Base-by-base conservation (phyloP, 305 asterid genomes). In the Fraxinus nigra region DNA sequence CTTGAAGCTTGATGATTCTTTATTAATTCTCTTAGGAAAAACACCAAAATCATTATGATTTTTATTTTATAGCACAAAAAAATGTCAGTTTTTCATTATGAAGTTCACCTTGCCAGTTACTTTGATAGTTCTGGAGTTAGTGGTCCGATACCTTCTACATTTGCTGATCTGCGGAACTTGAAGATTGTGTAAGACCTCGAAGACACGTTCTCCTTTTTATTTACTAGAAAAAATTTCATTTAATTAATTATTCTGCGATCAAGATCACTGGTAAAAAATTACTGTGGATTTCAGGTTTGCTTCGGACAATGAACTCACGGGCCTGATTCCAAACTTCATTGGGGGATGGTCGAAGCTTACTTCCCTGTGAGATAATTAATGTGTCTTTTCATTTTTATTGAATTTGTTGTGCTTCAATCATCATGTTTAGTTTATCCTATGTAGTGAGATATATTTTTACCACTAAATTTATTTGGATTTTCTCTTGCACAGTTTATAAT, bases 241-340 rank as follows among this genome's bases (percentile, higher is more conserved):
- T 56, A 16, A 56, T n/a, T 56, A 16, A 56, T 56, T 56, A n/a
- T 26, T 63, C 37, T 26, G 20, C 40, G 73, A 65, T 72, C 76
- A 70, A 38, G 67, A 22, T 78, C 24, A 83, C 51, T 70, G 70
- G 77, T 48, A 77, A 16, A 30, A 81, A 74, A 72, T 79, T 51
- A n/a, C 59, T 54, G 67, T 26, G 51, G 37, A 38, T 75, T 89
- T 75, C 86, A 92, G 96, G 85, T 93, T 89, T 89, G 90, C 87
- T 56, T 88, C 91, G 5, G 97, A 93, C 78, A 89, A 80, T 85
- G 90, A 76, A 34, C 89, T 93, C 84, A 89, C 92, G 0, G 98
- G 98, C 56, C 89, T 63, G 78, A 84, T 93, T 83, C 98, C 98
- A 0, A 89, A 86, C 75, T 93, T 93, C 89, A 89, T 93, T 35